Conservation (phyloP, 2,329 filamentous ascomycete species). For the Lachnellula arida region DNA sequence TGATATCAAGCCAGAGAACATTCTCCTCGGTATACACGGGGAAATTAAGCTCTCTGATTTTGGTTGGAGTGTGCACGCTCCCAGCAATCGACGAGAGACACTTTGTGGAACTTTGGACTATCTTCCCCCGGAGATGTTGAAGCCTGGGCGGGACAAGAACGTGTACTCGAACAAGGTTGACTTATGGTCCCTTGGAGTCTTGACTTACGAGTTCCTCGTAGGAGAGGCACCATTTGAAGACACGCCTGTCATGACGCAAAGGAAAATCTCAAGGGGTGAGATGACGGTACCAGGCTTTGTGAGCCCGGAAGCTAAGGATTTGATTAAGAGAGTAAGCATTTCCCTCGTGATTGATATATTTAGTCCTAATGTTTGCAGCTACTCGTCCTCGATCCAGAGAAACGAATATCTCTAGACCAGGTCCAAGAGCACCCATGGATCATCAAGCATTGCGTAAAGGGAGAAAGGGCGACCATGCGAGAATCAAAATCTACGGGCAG, state of each 20-base stretch:
- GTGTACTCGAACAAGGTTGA: slow-evolving; percentile 96
- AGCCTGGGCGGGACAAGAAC: slow-evolving; percentile 64
- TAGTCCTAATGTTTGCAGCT: slow-evolving; percentile 47
- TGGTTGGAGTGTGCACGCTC: slow-evolving; percentile 96
- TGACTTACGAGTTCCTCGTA: slow-evolving; percentile 94
- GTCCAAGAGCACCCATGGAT: slow-evolving; percentile 94
- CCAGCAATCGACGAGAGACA: slow-evolving; percentile 87
- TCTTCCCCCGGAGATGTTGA: slow-evolving; percentile 96
- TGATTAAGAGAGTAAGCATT: slow-evolving; percentile 77
- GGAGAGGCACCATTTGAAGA: slow-evolving; percentile 98
- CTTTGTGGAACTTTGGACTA: slow-evolving; percentile 98
- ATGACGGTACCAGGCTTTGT: slow-evolving; percentile 92
- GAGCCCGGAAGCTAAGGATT: slow-evolving; percentile 80
- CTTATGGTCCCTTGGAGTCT: slow-evolving; percentile 88
- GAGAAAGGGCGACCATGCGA: slow-evolving; percentile 35
- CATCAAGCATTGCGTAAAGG: slow-evolving; percentile 73
- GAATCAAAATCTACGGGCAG: slow-evolving; percentile 32
- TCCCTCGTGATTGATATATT: background rate
- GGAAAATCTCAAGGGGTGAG: slow-evolving; percentile 81
- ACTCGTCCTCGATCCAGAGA: slow-evolving; percentile 88
- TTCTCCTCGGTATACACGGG: slow-evolving; percentile 89
- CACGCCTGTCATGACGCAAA: slow-evolving; percentile 87
- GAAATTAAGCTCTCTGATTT: slow-evolving; percentile 99
- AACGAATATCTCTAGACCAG: slow-evolving; percentile 83
- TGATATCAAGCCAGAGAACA: slow-evolving; percentile 98